Conservation (phyloP, 345 rosid genomes). For the Orychophragmus violaceus region DNA sequence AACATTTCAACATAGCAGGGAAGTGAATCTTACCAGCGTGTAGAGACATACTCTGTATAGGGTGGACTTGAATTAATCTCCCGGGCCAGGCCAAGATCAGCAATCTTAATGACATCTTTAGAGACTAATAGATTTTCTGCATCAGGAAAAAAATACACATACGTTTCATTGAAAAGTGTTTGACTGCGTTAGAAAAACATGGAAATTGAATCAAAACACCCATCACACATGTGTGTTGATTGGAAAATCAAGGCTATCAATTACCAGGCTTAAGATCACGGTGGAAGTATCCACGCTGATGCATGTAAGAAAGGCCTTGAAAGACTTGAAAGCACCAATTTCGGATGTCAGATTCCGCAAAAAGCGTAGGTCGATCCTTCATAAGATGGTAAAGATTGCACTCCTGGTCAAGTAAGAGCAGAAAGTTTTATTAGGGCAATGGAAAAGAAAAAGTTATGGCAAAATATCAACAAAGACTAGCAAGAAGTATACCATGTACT, state of each 20-base stretch:
- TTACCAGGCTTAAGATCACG: conserved; percentile 99
- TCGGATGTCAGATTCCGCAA: conserved; percentile 73
- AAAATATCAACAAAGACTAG: conserved; percentile 2
- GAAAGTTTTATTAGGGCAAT: background rate
- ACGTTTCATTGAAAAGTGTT: background rate
- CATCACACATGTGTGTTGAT: background rate
- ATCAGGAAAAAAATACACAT: background rate
- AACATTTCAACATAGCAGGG: background rate
- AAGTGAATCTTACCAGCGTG: conserved; percentile 48
- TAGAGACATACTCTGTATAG: conserved; percentile 39
- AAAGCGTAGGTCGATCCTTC: conserved; percentile 66
- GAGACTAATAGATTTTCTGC: conserved; percentile 82
- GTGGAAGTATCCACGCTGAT: conserved; percentile 90
- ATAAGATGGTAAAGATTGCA: conserved; percentile 89
- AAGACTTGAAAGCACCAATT: conserved; percentile 97
- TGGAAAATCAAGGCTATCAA: conserved; percentile 7
- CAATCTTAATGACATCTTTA: conserved; percentile 71
- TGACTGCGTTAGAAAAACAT: background rate
- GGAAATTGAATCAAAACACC: background rate
- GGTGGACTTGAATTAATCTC: conserved; percentile 84
- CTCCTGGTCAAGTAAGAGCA: conserved; percentile 42
- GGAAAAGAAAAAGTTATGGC: background rate
- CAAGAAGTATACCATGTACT: conserved; percentile 66
- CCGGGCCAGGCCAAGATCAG: conserved; percentile 97
- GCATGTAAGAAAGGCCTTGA: conserved; percentile 93